A percentile compares a stretch with the other conserved stretches of the same genome.
These are phyloP conservation scores for Nemania sp. DNA, from an alignment of 2,329 filamentous ascomycete species.

Conservation along the genomic window DNA sequence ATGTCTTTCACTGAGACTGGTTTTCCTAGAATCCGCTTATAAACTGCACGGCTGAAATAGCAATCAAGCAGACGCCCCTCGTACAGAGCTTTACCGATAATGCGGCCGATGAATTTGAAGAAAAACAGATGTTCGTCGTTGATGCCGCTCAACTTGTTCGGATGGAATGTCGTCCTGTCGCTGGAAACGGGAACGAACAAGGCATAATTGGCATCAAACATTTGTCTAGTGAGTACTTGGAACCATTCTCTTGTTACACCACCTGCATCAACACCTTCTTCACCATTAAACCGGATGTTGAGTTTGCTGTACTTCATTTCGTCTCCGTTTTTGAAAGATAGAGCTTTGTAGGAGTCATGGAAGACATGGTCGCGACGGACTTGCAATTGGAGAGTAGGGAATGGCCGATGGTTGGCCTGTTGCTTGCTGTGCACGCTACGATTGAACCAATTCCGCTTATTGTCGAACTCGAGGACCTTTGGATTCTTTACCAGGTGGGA, in stretches of 20 bases:
- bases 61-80: slow-evolving; percentile 95
- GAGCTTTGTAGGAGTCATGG: slow-evolving; percentile 96
- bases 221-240: slow-evolving; percentile 93
- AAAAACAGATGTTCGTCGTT: slow-evolving; percentile 96
- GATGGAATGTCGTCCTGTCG: slow-evolving; percentile 97
- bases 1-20: slow-evolving; percentile 98
- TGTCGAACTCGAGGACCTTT: slow-evolving; percentile 98
- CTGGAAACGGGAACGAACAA: slow-evolving; percentile 96
- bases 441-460: slow-evolving; percentile 99
- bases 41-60: slow-evolving; percentile 97
- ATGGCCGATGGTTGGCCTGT: slow-evolving; percentile 63
- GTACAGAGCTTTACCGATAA: slow-evolving; percentile 97
- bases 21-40: slow-evolving; percentile 95
- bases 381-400: slow-evolving; percentile 77
- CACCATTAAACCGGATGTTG: slow-evolving; percentile 94
- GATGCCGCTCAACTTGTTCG: slow-evolving; percentile 90
- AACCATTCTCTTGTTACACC: slow-evolving; percentile 99
- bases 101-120: slow-evolving; percentile 98
- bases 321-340: slow-evolving; percentile 94
- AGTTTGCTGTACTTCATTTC: slow-evolving; percentile 99
- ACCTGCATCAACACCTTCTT: slow-evolving; percentile 96
- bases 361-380: slow-evolving; percentile 95
- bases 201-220: slow-evolving; percentile 98
- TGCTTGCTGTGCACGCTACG: slow-evolving; percentile 83
- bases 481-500: slow-evolving; percentile 96